Evolutionary conservation across 257 asterid species (phyloP).

Genomic region (Cinchona pubescens): DNA sequence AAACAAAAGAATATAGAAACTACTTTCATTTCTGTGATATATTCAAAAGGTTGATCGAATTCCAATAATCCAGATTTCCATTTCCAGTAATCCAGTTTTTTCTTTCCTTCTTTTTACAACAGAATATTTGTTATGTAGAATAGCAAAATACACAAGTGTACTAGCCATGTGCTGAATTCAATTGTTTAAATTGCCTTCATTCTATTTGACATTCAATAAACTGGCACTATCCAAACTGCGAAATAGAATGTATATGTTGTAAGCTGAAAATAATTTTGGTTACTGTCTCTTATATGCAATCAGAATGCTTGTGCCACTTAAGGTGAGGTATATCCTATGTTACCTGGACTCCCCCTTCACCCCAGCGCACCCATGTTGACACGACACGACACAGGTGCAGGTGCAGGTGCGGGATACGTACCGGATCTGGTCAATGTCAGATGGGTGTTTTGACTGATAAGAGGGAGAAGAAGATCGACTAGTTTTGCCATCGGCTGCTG

Average conservation of each 20-base stretch:
- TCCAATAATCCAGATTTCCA: not conserved
- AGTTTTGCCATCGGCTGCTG: too few species aligned
- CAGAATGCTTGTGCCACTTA: not conserved
- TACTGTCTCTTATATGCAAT: not conserved
- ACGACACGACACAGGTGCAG: too few species aligned
- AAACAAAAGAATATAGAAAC: not conserved
- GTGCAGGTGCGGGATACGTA: too few species aligned
- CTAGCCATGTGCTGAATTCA: not conserved
- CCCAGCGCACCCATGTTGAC: too few species aligned
- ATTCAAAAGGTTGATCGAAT: not conserved
- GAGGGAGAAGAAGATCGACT: too few species aligned
- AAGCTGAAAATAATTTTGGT: not conserved
- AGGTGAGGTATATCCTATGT: not conserved
- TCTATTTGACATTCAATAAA: not conserved
- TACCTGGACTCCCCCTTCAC: too few species aligned
- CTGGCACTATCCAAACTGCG: not conserved
- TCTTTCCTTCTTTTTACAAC: not conserved
- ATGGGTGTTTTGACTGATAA: too few species aligned
- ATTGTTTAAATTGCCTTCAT: not conserved
- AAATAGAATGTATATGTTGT: not conserved
- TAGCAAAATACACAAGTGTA: not conserved
- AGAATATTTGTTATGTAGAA: not conserved
- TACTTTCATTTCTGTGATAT: not conserved
- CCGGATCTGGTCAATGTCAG: too few species aligned
- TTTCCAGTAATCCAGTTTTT: not conserved